phyloP scores from a whole-genome alignment of 495 filamentous ascomycete genomes.

The Sordaria brevicollis region DNA sequence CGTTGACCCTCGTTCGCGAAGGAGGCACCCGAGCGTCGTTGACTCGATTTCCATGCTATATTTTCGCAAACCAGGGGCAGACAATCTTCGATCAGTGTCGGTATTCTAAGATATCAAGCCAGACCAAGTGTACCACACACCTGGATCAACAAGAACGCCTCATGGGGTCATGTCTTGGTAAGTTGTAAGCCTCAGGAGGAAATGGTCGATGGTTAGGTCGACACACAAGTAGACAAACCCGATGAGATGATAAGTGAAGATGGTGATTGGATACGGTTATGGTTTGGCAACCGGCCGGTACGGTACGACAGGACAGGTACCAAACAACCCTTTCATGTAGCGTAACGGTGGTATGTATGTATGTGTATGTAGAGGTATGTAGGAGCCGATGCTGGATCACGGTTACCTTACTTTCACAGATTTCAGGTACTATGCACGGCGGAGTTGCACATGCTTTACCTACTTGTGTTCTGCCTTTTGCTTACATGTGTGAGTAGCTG shows the following conservation, averaged over 20 bases:
- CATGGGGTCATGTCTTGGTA: background rate
- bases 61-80: background rate
- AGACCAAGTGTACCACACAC: background rate
- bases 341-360: background rate
- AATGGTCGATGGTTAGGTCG: background rate
- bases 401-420: background rate
- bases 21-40: background rate
- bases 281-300: background rate
- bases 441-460: background rate
- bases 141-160: background rate
- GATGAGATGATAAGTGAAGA: too few species aligned
- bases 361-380: background rate
- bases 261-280: background rate
- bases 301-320: background rate
- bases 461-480: background rate
- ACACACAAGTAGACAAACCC: too few species aligned
- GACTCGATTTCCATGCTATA: background rate
- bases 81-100: background rate
- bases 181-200: background rate
- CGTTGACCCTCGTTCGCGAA: too few species aligned
- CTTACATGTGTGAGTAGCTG: background rate
- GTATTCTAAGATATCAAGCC: background rate
- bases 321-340: background rate
- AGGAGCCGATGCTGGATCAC: background rate
- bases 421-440: background rate